Conservation (phyloP, 2,329 filamentous ascomycete species). For the Xenoacremonium recifei region DNA sequence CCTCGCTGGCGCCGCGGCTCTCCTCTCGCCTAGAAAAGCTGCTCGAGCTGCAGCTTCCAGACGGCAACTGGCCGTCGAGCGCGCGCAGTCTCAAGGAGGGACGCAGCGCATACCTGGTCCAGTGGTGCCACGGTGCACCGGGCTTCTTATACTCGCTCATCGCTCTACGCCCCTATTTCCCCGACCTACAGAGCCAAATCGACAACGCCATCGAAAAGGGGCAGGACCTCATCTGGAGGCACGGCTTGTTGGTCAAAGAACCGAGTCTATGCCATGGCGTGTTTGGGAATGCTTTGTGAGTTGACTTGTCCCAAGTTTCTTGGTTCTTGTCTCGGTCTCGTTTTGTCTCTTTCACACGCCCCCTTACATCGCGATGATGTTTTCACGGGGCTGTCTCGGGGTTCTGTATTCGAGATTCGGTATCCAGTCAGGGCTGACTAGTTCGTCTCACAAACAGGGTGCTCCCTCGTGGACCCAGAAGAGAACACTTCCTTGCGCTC, state of each 20-base stretch:
- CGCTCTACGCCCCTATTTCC: conserved; percentile 55
- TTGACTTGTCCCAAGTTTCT: conserved; percentile 39
- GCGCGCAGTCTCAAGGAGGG: conserved; percentile 40
- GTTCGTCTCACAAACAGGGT: conserved; percentile 26
- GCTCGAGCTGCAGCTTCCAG: conserved; percentile 57
- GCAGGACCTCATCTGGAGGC: conserved; percentile 52
- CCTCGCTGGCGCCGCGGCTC: conserved; percentile 52
- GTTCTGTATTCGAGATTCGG: too few species aligned
- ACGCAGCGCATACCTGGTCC: conserved; percentile 49
- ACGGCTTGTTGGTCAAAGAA: conserved; percentile 61
- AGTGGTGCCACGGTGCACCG: conserved; percentile 67
- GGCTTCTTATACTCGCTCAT: conserved; percentile 60
- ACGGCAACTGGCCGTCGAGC: conserved; percentile 63
- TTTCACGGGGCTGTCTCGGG: too few species aligned
- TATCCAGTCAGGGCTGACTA: conserved; percentile 10
- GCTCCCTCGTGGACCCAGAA: conserved; percentile 29
- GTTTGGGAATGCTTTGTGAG: conserved; percentile 60
- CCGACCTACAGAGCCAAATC: conserved; percentile 51
- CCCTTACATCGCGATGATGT: too few species aligned
- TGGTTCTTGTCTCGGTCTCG: conserved; percentile 10
- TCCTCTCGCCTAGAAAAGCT: conserved; percentile 52
- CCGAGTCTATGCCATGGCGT: conserved; percentile 67
- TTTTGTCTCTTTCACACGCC: too few species aligned
- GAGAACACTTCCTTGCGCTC: conserved; percentile 57
- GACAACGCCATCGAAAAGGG: conserved; percentile 50